These are phyloP conservation scores for Saitozyma sp. DNA, from an alignment of 768 basidiomycete genomes.

Conservation along the genomic window DNA sequence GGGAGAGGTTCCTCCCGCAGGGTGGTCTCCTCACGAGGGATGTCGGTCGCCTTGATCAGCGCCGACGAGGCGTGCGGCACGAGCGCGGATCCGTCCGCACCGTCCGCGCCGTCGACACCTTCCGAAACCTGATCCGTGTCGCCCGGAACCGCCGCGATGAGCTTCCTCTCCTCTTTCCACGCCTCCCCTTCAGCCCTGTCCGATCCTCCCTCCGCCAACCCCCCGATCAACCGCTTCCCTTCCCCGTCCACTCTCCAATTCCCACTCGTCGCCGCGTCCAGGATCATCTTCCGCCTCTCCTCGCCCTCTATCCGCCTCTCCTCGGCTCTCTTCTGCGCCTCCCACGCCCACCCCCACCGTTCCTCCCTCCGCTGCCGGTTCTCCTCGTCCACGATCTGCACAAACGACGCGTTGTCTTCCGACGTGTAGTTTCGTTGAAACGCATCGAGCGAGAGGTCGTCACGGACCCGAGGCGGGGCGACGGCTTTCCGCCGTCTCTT, in stretches of 20 bases:
- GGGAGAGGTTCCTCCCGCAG: slow-evolving; percentile 35
- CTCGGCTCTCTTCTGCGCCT: slow-evolving; percentile 80
- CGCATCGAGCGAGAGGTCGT: slow-evolving; percentile 66
- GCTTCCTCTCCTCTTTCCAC: slow-evolving; percentile 41
- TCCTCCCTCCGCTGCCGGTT: slow-evolving; percentile 72
- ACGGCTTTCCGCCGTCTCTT: slow-evolving; percentile 4
- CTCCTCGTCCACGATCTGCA: slow-evolving; percentile 85
- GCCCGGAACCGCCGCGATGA: slow-evolving; percentile 13
- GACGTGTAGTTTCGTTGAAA: slow-evolving; percentile 94
- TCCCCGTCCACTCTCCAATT: slow-evolving; percentile 43
- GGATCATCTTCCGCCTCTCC: slow-evolving; percentile 38
- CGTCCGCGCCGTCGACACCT: no score
- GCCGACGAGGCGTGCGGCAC: slow-evolving; percentile 21
- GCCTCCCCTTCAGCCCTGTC: slow-evolving; percentile 65
- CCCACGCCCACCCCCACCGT: slow-evolving; percentile 89
- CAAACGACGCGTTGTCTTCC: slow-evolving; percentile 96
- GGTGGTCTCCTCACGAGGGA: slow-evolving; percentile 1
- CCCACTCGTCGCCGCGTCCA: slow-evolving; percentile 43
- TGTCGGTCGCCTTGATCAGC: slow-evolving; percentile 11
- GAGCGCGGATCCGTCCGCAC: slow-evolving; percentile 16
- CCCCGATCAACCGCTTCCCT: slow-evolving; percentile 44
- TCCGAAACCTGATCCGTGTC: not conserved
- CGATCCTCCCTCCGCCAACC: slow-evolving; percentile 62
- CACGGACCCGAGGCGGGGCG: slow-evolving; percentile 54
- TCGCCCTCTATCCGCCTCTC: slow-evolving; percentile 44